phyloP scores from a whole-genome alignment of 2,329 filamentous ascomycete species.

The Cadophora sp. region DNA sequence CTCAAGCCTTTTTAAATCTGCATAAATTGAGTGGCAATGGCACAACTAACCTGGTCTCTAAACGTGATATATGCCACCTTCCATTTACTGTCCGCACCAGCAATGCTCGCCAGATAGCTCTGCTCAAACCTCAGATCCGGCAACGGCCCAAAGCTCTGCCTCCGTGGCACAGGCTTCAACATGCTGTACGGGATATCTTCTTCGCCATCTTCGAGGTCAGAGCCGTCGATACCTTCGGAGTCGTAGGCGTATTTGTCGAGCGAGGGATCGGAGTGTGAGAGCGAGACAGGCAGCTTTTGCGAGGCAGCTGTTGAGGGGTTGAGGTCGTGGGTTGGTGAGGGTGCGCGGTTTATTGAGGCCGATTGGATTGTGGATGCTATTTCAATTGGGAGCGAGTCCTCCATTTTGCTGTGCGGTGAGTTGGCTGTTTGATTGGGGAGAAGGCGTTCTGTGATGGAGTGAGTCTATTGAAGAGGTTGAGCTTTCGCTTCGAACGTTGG shows the following conservation, averaged over 20 bases:
- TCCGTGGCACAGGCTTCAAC: conserved; percentile 60
- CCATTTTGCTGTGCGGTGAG: conserved; percentile 35
- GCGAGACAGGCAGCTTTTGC: conserved; percentile 65
- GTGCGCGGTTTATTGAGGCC: conserved; percentile 75
- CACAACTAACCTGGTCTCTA: conserved; percentile 76
- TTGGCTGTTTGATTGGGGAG: neutral
- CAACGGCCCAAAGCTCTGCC: conserved; percentile 66
- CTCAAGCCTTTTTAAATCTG: neutral
- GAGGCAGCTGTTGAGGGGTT: conserved; percentile 81
- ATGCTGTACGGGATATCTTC: conserved; percentile 75
- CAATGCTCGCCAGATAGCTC: conserved; percentile 92
- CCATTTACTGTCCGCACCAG: conserved; percentile 79
- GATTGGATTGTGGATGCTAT: conserved; percentile 82
- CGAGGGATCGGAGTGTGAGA: conserved; percentile 39
- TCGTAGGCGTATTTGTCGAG: conserved; percentile 47
- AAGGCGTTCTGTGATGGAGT: neutral
- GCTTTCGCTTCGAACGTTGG: neutral
- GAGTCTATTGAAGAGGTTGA: neutral
- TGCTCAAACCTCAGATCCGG: conserved; percentile 97
- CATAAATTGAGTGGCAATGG: neutral
- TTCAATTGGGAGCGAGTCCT: conserved; percentile 60
- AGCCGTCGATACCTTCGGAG: conserved; percentile 49
- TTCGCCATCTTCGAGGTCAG: conserved; percentile 55
- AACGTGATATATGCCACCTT: conserved; percentile 83
- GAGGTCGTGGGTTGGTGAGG: conserved; percentile 76